phyloP scores from a whole-genome alignment of 108 stramenopile genomes.

The Mayamaea pseudoterrestris region DNA sequence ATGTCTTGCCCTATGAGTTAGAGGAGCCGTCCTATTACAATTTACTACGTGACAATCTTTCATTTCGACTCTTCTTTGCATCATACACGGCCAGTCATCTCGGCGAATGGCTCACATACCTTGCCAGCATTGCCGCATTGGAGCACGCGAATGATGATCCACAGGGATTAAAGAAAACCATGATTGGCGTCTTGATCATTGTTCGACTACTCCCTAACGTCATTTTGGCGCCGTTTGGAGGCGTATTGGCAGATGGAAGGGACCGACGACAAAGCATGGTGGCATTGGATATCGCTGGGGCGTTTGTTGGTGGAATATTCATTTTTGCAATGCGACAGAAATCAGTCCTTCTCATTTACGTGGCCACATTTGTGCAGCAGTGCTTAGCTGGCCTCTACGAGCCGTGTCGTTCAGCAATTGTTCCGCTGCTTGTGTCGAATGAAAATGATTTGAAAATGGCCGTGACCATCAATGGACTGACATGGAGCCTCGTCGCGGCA shows the following conservation, averaged over 20 bases:
- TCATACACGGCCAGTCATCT: slow-evolving; percentile 36
- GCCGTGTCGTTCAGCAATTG: slow-evolving; percentile 32
- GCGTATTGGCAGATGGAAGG: slow-evolving; percentile 44
- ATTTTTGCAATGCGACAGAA: slow-evolving; percentile 24
- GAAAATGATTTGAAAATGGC: slow-evolving; percentile 49
- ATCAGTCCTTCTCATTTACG: slow-evolving; percentile 36
- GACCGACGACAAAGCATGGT: slow-evolving; percentile 53
- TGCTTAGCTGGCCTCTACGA: slow-evolving; percentile 45
- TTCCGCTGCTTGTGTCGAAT: slow-evolving; percentile 41
- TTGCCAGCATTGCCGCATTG: slow-evolving; percentile 26
- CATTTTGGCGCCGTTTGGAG: slow-evolving; percentile 42
- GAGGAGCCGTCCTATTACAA: slow-evolving; percentile 37
- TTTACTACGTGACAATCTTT: slow-evolving; percentile 17
- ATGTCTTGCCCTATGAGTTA: no score
- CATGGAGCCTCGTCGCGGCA: slow-evolving; percentile 48
- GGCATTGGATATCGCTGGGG: slow-evolving; percentile 35
- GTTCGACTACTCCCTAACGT: slow-evolving; percentile 52
- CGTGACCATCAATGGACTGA: slow-evolving; percentile 38
- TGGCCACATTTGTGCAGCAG: slow-evolving; percentile 39
- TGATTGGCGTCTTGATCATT: slow-evolving; percentile 44
- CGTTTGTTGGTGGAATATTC: slow-evolving; percentile 26
- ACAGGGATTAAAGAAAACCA: slow-evolving; percentile 5
- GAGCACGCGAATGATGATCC: slow-evolving; percentile 11
- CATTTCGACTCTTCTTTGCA: slow-evolving; percentile 35
- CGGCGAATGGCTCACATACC: slow-evolving; percentile 56